Conservation (phyloP, 140 eudicot species). For the Erigeron philadelphicus region DNA sequence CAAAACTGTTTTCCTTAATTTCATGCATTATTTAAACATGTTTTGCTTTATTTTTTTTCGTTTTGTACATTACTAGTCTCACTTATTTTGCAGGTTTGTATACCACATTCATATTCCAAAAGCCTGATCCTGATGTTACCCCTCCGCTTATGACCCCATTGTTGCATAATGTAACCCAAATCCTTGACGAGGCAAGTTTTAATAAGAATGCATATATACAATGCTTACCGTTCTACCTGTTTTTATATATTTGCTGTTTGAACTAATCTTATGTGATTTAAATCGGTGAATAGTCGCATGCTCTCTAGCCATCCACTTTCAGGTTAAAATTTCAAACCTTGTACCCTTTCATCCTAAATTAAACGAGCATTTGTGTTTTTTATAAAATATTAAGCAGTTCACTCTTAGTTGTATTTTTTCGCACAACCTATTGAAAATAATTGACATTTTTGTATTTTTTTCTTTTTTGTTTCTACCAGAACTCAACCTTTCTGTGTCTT, state of each 20-base stretch:
- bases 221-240: neutral
- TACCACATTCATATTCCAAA: constrained; percentile 83
- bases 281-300: neutral
- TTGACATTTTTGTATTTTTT: neutral
- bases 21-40: constrained; percentile 8
- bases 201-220: neutral
- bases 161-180: constrained; percentile 51
- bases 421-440: neutral
- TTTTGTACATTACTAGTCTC: neutral
- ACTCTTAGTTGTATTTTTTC: neutral
- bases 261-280: neutral
- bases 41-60: neutral
- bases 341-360: neutral
- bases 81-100: constrained; percentile 56
- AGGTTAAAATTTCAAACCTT: neutral
- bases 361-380: neutral
- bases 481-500: neutral
- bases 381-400: neutral
- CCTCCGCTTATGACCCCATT: constrained; percentile 93
- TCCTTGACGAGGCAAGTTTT: constrained; percentile 71
- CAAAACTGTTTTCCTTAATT: constrained; percentile 1
- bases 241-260: neutral
- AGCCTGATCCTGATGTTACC: constrained; percentile 85
- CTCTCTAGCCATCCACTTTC: neutral
- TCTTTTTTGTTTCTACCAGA: neutral